Conservation (phyloP, 2,329 filamentous ascomycete genomes). For the Pseudogymnoascus sp. region DNA sequence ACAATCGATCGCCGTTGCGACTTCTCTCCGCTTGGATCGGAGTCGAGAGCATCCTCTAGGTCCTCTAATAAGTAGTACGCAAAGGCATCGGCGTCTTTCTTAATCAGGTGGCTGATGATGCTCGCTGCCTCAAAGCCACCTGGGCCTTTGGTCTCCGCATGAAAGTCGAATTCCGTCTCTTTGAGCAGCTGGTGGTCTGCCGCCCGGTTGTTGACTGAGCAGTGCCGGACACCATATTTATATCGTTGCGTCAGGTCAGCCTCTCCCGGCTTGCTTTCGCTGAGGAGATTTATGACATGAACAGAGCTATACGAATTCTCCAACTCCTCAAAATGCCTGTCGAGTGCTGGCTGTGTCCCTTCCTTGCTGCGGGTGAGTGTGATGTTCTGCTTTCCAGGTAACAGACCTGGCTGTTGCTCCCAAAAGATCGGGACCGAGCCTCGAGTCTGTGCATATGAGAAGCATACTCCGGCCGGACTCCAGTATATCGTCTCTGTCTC, state of each 20-base stretch:
- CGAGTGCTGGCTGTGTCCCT: constrained; percentile 87
- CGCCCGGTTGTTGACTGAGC: constrained; percentile 52
- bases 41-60: constrained; percentile 32
- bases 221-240: constrained; percentile 65
- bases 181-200: constrained; percentile 66
- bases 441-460: constrained; percentile 88
- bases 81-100: constrained; percentile 73
- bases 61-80: constrained; percentile 86
- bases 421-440: constrained; percentile 95
- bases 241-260: constrained; percentile 75
- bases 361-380: constrained; percentile 79
- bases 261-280: constrained; percentile 78
- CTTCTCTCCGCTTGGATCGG: constrained; percentile 29
- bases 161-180: constrained; percentile 89
- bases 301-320: constrained; percentile 81
- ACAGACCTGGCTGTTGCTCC: constrained; percentile 82
- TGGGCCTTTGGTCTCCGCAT: constrained; percentile 82
- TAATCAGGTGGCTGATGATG: constrained; percentile 70
- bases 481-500: constrained; percentile 92
- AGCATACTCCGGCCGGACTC: constrained; percentile 65
- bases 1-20: constrained; percentile 44
- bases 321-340: constrained; percentile 87
- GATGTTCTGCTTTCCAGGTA: constrained; percentile 92
- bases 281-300: constrained; percentile 91
- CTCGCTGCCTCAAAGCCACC: constrained; percentile 85